Evolutionary conservation across 225 moss, liverwort and hornwort species (phyloP).

Genomic region (Physcomitrellopsis africana): DNA sequence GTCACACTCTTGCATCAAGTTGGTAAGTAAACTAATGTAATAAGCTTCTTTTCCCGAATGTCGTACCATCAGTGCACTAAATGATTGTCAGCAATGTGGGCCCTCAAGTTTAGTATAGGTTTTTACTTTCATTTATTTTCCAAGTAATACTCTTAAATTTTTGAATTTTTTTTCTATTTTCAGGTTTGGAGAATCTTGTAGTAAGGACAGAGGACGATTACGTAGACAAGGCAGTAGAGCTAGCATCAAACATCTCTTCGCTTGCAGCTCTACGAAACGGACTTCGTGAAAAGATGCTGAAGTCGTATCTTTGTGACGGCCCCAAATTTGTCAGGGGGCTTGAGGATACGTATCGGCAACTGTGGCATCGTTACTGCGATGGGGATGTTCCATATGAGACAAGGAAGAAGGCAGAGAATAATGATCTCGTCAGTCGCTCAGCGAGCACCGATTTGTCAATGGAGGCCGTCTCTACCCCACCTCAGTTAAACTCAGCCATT

Average conservation of each 20-base stretch:
- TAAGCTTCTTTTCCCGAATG: conserved; percentile 3
- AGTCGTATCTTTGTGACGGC: conserved; percentile 90
- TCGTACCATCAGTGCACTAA: not conserved
- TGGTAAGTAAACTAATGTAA: conserved; percentile 52
- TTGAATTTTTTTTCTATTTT: conserved; percentile 14
- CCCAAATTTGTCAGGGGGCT: conserved; percentile 84
- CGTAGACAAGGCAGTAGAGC: conserved; percentile 75
- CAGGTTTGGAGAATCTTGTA: conserved; percentile 84
- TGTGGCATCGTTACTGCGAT: conserved; percentile 90
- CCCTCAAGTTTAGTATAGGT: not conserved
- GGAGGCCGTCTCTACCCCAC: conserved; percentile 54
- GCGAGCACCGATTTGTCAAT: conserved; percentile 67
- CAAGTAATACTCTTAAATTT: not conserved
- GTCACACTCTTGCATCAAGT: conserved; percentile 98
- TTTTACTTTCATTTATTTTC: conserved; percentile 3
- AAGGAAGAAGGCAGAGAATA: conserved; percentile 49
- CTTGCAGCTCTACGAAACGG: conserved; percentile 73
- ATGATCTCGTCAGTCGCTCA: conserved; percentile 38
- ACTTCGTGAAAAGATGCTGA: conserved; percentile 90
- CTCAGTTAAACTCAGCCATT: conserved; percentile 31
- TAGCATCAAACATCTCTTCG: conserved; percentile 67
- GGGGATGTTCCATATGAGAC: conserved; percentile 53
- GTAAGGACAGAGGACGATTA: conserved; percentile 89
- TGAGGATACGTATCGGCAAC: conserved; percentile 75
- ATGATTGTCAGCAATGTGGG: not conserved